Conservation (phyloP, 1,139 yeast genomes). For the Pneumocystis wakefieldiae region DNA sequence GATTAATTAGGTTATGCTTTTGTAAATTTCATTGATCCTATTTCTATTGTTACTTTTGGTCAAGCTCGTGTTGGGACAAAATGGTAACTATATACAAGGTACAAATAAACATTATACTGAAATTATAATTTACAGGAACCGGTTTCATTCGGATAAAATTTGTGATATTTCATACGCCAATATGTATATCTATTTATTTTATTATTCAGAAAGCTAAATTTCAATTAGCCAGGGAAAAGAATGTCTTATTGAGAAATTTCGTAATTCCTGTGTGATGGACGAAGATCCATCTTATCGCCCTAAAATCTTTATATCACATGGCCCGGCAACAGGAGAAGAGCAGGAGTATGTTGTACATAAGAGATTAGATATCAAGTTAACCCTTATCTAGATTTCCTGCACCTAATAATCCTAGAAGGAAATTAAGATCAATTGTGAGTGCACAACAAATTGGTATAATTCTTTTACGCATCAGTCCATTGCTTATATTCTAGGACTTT, state of each 20-base stretch:
- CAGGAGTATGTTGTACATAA: conserved; percentile 16
- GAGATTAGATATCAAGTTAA: background rate
- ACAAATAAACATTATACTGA: background rate
- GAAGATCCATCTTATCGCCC: conserved; percentile 33
- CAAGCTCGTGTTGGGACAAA: conserved; percentile 32
- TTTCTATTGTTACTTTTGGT: conserved; percentile 32
- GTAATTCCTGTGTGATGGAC: conserved; percentile 36
- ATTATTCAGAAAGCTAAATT: conserved; percentile 9
- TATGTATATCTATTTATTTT: conserved; percentile 17
- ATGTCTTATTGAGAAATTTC: conserved; percentile 32
- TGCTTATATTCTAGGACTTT: background rate
- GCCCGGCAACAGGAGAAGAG: conserved; percentile 27
- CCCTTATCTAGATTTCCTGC: conserved; percentile 19
- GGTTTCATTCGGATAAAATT: conserved; percentile 34
- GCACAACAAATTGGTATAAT: conserved; percentile 22
- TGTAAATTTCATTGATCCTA: conserved; percentile 33
- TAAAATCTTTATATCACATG: conserved; percentile 28
- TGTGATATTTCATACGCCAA: conserved; percentile 38
- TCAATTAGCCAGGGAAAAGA: conserved; percentile 30
- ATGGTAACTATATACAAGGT: conserved; percentile 22
- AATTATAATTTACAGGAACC: conserved; percentile 18
- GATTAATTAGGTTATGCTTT: conserved; percentile 28
- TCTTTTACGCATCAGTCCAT: conserved; percentile 9
- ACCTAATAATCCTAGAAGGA: conserved; percentile 25
- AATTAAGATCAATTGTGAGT: conserved; percentile 25